Evolutionary conservation across 2,329 filamentous ascomycete genomes (phyloP).

Genomic region (Colletotrichum abscissum): DNA sequence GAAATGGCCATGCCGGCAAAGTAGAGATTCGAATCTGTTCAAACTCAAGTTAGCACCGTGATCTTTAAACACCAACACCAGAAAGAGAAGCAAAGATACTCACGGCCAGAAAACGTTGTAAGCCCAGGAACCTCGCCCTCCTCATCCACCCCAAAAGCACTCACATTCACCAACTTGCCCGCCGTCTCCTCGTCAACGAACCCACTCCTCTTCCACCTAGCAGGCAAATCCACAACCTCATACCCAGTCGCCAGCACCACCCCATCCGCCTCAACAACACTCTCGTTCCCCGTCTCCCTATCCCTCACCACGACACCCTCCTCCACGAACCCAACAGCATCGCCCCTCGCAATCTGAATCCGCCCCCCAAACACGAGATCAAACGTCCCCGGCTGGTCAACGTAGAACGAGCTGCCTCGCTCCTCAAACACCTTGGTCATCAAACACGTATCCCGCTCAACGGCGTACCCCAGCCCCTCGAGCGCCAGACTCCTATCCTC

Average conservation of each 20-base stretch:
- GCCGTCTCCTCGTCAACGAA: conserved; percentile 23
- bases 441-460: not conserved
- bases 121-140: conserved; percentile 23
- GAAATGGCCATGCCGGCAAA: conserved; percentile 14
- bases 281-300: conserved; percentile 29
- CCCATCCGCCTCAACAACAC: conserved; percentile 49
- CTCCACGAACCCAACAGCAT: conserved; percentile 43
- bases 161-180: conserved; percentile 14
- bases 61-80: too few relatives aligned
- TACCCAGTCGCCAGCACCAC: conserved; percentile 57
- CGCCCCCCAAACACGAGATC: conserved; percentile 49
- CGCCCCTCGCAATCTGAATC: conserved; percentile 47
- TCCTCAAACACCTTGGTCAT: conserved; percentile 9
- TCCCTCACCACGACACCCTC: conserved; percentile 43
- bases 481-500: conserved; percentile 55
- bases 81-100: not conserved
- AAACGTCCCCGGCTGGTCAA: conserved; percentile 51
- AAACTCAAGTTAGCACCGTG: not conserved
- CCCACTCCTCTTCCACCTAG: conserved; percentile 38
- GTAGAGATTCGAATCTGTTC: conserved; percentile 26
- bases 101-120: conserved; percentile 22
- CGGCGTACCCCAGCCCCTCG: conserved; percentile 54
- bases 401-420: conserved; percentile 42
- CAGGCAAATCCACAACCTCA: conserved; percentile 48
- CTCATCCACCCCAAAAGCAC: conserved; percentile 3